phyloP scores from a whole-genome alignment of 2,329 filamentous ascomycete genomes.

The Berkeleyomyces rouxiae region DNA sequence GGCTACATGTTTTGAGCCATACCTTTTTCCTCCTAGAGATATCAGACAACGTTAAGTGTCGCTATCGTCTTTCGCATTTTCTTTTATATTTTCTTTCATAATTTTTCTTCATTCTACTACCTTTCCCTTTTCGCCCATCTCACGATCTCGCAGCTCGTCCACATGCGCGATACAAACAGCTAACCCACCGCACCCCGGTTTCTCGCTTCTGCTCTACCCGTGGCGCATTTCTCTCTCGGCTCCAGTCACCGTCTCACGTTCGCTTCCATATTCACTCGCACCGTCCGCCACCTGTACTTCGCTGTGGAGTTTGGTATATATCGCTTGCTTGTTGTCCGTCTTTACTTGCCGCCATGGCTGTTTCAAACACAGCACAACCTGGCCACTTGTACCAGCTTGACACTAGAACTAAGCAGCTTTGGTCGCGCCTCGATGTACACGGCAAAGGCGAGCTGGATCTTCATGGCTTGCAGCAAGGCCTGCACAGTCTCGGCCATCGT shows the following conservation, averaged over 20 bases:
- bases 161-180: not conserved
- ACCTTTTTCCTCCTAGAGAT: not conserved
- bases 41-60: not conserved
- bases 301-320: not conserved
- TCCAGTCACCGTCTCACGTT: not conserved
- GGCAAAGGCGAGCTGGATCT: constrained; percentile 68
- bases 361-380: constrained; percentile 6
- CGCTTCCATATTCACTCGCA: not conserved
- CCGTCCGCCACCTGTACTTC: not conserved
- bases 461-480: constrained; percentile 65
- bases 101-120: not conserved
- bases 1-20: not conserved
- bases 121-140: not conserved
- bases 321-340: not conserved
- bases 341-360: constrained; percentile 8
- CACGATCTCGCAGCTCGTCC: not conserved
- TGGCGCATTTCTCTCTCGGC: not conserved
- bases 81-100: not conserved
- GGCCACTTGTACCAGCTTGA: constrained; percentile 41
- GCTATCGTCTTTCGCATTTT: not conserved
- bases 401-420: constrained; percentile 66
- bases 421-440: constrained; percentile 64
- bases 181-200: not conserved
- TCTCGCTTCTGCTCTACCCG: not conserved
- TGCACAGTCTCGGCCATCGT: constrained; percentile 88